phyloP scores from a whole-genome alignment of 257 asterid species.

The Nicotiana noctiflora region DNA sequence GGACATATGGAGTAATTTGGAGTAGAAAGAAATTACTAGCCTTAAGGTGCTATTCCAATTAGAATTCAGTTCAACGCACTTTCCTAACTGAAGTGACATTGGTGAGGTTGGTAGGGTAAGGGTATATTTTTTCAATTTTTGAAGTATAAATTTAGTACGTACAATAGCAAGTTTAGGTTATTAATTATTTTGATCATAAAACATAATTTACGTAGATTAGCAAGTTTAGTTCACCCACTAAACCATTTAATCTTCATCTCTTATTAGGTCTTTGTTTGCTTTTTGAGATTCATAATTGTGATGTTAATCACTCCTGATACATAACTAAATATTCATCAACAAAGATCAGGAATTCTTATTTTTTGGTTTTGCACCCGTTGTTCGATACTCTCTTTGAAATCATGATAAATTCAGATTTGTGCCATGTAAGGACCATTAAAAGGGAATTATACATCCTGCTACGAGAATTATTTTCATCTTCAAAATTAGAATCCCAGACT shows the following conservation, averaged over 20 bases:
- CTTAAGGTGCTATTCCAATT: not conserved
- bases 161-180: not conserved
- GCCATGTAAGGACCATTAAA: no score
- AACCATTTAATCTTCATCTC: conserved; percentile 12
- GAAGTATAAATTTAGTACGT: not conserved
- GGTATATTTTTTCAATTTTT: conserved; percentile 1
- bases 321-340: no score
- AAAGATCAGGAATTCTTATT: no score
- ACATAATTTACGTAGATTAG: not conserved
- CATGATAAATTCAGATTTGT: no score
- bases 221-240: conserved; percentile 61
- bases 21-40: not conserved
- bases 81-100: conserved; percentile 29
- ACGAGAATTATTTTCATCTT: no score
- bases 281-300: no score
- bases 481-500: no score
- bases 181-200: not conserved
- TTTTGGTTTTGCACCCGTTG: no score
- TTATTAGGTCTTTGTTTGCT: no score
- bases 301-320: no score
- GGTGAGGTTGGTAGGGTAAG: conserved; percentile 31
- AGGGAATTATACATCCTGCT: no score
- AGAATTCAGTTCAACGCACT: conserved; percentile 34
- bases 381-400: no score
- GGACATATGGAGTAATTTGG: not conserved